A percentile compares a stretch with the other conserved stretches of the same genome.
These are phyloP conservation scores for Ganoderma leucocontextum DNA, from an alignment of 1,284 basidiomycete genomes.

Conservation along the genomic window DNA sequence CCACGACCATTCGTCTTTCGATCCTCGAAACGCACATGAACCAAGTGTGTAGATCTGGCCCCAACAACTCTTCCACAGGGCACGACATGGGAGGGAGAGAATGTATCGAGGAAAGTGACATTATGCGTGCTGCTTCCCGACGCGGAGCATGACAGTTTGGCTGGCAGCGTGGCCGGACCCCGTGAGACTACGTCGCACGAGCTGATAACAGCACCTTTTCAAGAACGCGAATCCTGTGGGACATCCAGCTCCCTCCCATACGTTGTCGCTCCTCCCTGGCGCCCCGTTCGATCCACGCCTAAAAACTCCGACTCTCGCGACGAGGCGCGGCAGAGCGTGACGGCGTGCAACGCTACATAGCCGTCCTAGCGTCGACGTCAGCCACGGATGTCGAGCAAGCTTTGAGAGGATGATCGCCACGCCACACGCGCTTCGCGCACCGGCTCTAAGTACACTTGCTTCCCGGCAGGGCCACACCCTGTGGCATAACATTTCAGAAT, in stretches of 20 bases:
- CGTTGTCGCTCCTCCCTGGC: neutral
- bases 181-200: constrained; percentile 16
- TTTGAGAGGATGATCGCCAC: constrained; percentile 14
- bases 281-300: neutral
- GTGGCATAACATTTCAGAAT: neutral
- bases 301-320: constrained; percentile 6
- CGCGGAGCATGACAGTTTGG: neutral
- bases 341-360: neutral
- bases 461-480: constrained; percentile 1
- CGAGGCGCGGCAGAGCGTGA: neutral
- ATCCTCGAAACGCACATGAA: neutral
- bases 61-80: neutral
- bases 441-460: neutral
- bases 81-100: neutral
- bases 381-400: constrained; percentile 16
- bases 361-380: neutral
- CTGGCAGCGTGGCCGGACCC: neutral
- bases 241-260: neutral
- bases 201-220: constrained; percentile 11
- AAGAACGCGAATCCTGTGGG: neutral
- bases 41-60: too few relatives aligned
- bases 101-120: neutral
- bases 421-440: neutral
- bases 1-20: neutral
- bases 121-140: neutral